phyloP scores from a whole-genome alignment of 2,329 filamentous ascomycete genomes.

The Aspergillus spinulosporus region DNA sequence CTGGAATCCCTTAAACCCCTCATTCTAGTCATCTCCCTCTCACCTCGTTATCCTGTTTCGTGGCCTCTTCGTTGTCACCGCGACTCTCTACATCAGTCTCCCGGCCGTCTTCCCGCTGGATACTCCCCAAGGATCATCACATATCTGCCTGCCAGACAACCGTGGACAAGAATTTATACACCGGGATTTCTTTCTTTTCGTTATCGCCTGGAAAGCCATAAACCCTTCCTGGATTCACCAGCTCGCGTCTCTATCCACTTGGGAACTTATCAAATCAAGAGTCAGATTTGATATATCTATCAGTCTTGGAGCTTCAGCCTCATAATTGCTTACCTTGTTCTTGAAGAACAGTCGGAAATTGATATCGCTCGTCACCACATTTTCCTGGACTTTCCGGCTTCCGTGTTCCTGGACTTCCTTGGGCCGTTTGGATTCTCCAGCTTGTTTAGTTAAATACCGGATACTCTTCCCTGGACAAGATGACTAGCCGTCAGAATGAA shows the following conservation, averaged over 20 bases:
- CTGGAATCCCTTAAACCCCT: conserved; percentile 16
- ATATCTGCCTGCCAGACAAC: conserved; percentile 14
- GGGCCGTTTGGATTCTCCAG: conserved; percentile 33
- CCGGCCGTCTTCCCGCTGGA: conserved; percentile 20
- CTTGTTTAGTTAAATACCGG: conserved; percentile 27
- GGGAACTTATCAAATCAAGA: conserved; percentile 18
- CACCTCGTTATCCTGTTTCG: conserved; percentile 12
- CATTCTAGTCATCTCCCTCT: conserved; percentile 26
- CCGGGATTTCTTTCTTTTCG: conserved; percentile 23
- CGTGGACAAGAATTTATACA: conserved; percentile 19
- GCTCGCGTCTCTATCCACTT: conserved; percentile 20
- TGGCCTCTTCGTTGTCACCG: conserved; percentile 11
- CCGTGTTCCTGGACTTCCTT: conserved; percentile 24
- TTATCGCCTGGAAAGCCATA: conserved; percentile 19
- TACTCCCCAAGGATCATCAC: conserved; percentile 12
- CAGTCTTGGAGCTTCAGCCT: conserved; percentile 28
- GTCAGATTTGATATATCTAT: conserved; percentile 24
- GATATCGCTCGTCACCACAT: conserved; percentile 15
- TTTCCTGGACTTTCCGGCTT: conserved; percentile 23
- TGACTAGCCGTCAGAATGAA: conserved; percentile 62
- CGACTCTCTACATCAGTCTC: conserved; percentile 5
- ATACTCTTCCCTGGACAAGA: conserved; percentile 33
- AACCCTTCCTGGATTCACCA: conserved; percentile 16
- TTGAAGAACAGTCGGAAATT: conserved; percentile 23
- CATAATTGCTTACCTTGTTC: conserved; percentile 28